phyloP scores from a whole-genome alignment of 305 asterid genomes.

The Fraxinus velutina region DNA sequence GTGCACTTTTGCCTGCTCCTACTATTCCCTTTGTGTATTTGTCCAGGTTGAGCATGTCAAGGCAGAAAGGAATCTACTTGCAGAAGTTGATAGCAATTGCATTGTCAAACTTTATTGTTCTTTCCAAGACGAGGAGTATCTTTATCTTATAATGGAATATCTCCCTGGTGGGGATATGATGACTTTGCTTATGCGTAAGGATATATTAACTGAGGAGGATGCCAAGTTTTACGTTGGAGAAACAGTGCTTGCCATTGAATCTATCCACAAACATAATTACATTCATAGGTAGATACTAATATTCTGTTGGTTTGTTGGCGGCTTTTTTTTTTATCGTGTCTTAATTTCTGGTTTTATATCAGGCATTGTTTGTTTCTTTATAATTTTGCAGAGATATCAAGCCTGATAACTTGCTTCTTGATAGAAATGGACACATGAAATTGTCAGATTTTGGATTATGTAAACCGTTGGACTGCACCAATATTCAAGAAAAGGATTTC shows the following conservation, averaged over 20 bases:
- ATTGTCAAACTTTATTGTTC: slow-evolving; percentile 90
- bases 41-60: slow-evolving; percentile 85
- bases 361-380: slow-evolving; percentile 7
- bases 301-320: slow-evolving; percentile 5
- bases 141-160: slow-evolving; percentile 88
- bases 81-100: slow-evolving; percentile 93
- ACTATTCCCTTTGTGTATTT: slow-evolving; percentile 9
- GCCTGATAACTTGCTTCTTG: slow-evolving; percentile 92
- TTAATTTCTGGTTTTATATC: background rate
- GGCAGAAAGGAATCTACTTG: slow-evolving; percentile 88
- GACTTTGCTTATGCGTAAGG: slow-evolving; percentile 94
- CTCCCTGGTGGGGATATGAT: slow-evolving; percentile 99
- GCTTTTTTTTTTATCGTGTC: background rate
- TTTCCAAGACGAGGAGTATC: slow-evolving; percentile 91
- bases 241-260: slow-evolving; percentile 89
- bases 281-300: slow-evolving; percentile 64
- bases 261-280: slow-evolving; percentile 86
- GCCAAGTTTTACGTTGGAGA: slow-evolving; percentile 87
- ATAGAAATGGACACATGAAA: slow-evolving; percentile 84
- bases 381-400: slow-evolving; percentile 73
- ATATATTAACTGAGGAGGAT: slow-evolving; percentile 79
- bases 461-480: slow-evolving; percentile 85
- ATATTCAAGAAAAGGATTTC: slow-evolving; percentile 79
- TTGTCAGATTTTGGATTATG: slow-evolving; percentile 89
- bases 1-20: slow-evolving; percentile 16